A percentile compares a stretch with the other conserved stretches of the same genome.
These are phyloP conservation scores for Pezicula neosporulosa DNA, from an alignment of 2,329 filamentous ascomycete genomes.

Conservation along the genomic window DNA sequence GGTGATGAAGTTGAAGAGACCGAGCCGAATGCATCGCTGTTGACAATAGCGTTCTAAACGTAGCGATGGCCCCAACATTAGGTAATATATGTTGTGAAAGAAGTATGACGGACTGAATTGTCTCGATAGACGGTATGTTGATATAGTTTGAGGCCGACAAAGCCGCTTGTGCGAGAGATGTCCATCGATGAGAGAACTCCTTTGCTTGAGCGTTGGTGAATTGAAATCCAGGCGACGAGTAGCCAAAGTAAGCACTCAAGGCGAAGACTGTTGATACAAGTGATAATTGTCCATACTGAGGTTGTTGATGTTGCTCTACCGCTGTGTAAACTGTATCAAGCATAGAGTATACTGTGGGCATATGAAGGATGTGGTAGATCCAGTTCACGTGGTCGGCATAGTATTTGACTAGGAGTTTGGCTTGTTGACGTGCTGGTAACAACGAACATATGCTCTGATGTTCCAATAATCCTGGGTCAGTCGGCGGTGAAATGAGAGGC, in stretches of 20 bases:
- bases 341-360: conserved; percentile 12
- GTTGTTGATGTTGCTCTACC: conserved; percentile 10
- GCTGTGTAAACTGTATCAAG: conserved; percentile 11
- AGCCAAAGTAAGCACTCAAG: conserved; percentile 14
- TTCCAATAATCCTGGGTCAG: neutral
- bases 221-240: conserved; percentile 4
- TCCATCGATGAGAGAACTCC: conserved; percentile 8
- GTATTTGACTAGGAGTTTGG: conserved; percentile 10
- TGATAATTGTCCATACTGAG: conserved; percentile 10
- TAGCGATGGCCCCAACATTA: conserved; percentile 31
- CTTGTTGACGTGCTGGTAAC: conserved; percentile 13
- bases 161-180: conserved; percentile 13
- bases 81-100: conserved; percentile 30
- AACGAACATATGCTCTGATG: conserved; percentile 4
- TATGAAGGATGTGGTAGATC: conserved; percentile 20
- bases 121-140: conserved; percentile 27
- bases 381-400: conserved; percentile 16
- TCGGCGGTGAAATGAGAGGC: conserved; percentile 6
- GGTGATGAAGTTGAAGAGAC: conserved; percentile 14
- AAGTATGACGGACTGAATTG: conserved; percentile 33
- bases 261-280: conserved; percentile 16
- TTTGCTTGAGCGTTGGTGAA: conserved; percentile 5
- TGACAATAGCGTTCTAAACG: conserved; percentile 28
- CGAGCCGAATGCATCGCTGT: conserved; percentile 26
- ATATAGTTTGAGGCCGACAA: conserved; percentile 24